A percentile compares a stretch with the other conserved stretches of the same genome.
These are phyloP conservation scores for Tephrocybe rancida DNA, from an alignment of 768 basidiomycete genomes.

Conservation along the genomic window DNA sequence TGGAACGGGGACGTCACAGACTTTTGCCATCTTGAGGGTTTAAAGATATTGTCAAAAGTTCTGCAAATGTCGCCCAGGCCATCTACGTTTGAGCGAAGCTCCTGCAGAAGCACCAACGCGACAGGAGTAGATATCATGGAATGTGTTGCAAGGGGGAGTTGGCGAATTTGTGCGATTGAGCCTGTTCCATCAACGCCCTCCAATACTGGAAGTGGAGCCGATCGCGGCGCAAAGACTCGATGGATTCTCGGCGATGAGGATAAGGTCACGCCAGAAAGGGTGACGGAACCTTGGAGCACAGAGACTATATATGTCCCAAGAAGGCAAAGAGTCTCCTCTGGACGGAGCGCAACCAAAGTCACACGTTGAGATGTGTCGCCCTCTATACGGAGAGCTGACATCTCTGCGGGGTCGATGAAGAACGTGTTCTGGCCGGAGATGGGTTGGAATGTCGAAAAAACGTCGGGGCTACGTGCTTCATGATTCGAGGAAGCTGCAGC, in stretches of 20 bases:
- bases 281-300: conserved; percentile 63
- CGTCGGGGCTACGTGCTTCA: conserved; percentile 13
- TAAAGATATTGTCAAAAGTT: conserved; percentile 65
- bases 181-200: conserved; percentile 21
- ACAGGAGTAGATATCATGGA: conserved; percentile 18
- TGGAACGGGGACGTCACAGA: conserved; percentile 36
- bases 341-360: conserved; percentile 45
- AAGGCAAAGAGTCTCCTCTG: conserved; percentile 60
- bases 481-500: background rate
- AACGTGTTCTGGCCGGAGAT: conserved; percentile 46
- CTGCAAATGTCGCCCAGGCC: conserved; percentile 65
- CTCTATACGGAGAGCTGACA: conserved; percentile 28
- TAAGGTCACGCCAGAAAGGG: conserved; percentile 58
- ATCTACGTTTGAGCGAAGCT: conserved; percentile 61
- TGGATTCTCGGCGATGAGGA: conserved; percentile 41
- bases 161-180: conserved; percentile 11
- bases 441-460: conserved; percentile 56
- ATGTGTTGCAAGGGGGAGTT: conserved; percentile 20
- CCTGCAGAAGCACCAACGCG: conserved; percentile 58
- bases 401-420: conserved; percentile 41
- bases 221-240: conserved; percentile 74
- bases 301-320: conserved; percentile 66
- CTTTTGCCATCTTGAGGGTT: conserved; percentile 47
- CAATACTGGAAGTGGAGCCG: conserved; percentile 70
- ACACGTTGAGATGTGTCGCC: conserved; percentile 12